Evolutionary conservation across 2,329 filamentous ascomycete genomes (phyloP), one percentile per base, ranked within the genome.

Genomic region (Leptographium radiaticola): DNA sequence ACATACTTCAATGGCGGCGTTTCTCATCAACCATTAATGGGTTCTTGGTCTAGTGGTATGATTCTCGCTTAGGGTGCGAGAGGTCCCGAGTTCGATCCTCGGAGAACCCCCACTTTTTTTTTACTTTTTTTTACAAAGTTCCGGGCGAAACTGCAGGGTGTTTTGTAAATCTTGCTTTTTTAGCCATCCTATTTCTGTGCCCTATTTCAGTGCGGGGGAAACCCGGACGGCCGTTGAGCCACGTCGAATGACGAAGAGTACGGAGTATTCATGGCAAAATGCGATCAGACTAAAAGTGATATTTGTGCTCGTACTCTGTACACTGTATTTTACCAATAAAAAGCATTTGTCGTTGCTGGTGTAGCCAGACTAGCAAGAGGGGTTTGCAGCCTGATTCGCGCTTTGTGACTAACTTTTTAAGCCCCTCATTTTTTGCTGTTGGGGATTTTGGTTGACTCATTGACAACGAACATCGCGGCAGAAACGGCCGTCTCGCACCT

Each of bases 11-110:
- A 44, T 4, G 12, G 2, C 9, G 20, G 25, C 20, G 12, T 44
- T 11, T 6, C 3, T n/a, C 12, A 18, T 12, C 18, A 13, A n/a
- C 18, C 4, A 30, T 44, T 6, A 20, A 30, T 30, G 49, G 49
- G 49, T 51, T 54, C 53, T 45, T 72, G 62, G 1, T 80, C 75
- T 77, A 77, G 76, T 75, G 76, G 76, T 79, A 79, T 79, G 75
- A 79, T 80, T 78, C 75, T 77, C 75, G 76, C 77, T 79, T 79
- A 79, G 76, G 76, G 76, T 68, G 52, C 52, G 52, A 53, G 52
- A 53, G 52, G 52, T 53, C 52, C 52, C 52, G 52, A 36, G 52
- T 53, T 53, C 52, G 45, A 53, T 44, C 43, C 52, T 36, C 52
- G 52, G 52, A 53, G 52, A 53, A 47, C 45, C 52, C 52, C 52